Conservation (phyloP, 139 green algal species). For the Chlamydomonas sphaeroides region DNA sequence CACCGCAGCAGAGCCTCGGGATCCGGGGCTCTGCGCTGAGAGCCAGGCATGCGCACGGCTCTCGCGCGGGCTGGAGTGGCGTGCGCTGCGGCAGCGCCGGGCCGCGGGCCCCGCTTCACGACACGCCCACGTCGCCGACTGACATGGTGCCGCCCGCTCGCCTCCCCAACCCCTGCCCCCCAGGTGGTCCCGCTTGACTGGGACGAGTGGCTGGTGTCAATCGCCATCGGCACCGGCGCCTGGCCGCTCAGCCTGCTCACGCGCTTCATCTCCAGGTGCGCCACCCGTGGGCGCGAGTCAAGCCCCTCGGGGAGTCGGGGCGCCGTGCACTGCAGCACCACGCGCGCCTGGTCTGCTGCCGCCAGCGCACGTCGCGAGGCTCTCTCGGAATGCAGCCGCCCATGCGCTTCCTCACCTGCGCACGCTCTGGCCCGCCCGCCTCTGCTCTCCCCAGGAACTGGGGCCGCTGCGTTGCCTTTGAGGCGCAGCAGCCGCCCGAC, state of each 20-base stretch:
- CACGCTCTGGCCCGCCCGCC: background rate
- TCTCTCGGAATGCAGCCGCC: too few relatives aligned
- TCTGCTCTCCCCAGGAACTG: conserved; percentile 1
- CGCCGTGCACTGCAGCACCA: too few relatives aligned
- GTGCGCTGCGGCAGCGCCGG: too few relatives aligned
- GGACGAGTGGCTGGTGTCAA: conserved; percentile 72
- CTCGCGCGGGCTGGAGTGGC: too few relatives aligned
- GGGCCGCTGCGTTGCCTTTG: background rate
- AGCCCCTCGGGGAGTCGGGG: too few relatives aligned
- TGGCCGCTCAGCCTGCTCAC: conserved; percentile 60
- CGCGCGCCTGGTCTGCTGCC: too few relatives aligned
- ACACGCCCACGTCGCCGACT: background rate
- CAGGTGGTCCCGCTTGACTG: conserved; percentile 54
- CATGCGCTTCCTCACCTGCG: background rate
- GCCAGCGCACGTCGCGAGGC: too few relatives aligned
- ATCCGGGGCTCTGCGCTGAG: too few relatives aligned
- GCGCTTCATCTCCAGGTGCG: conserved; percentile 49
- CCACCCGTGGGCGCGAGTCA: background rate
- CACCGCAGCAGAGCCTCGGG: too few relatives aligned
- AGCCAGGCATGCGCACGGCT: too few relatives aligned
- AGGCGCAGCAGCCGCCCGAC: conserved; percentile 20
- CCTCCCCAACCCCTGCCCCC: too few relatives aligned
- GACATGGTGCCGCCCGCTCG: background rate
- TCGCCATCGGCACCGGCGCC: conserved; percentile 72
- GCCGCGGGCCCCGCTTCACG: too few relatives aligned